Evolutionary conservation across 371 early-diverging fungal species (phyloP).

Genomic region (Mucor lusitanicus): DNA sequence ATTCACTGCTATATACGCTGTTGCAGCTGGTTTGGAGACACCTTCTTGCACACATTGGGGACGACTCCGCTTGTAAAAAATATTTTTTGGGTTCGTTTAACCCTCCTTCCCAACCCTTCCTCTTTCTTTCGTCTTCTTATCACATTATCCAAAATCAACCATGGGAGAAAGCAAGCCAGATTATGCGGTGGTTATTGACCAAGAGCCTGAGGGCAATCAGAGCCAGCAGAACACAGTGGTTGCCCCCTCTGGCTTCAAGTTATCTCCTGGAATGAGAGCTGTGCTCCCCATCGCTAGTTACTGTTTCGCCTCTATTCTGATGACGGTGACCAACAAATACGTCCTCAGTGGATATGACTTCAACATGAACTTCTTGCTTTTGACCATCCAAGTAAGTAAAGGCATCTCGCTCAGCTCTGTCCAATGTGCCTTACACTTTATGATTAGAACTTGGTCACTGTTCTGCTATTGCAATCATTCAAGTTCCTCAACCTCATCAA

Average conservation of each 20-base stretch:
- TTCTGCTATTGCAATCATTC: conserved; percentile 44
- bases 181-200: conserved; percentile 31
- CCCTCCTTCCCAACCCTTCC: background rate
- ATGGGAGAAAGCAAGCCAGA: conserved; percentile 22
- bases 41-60: background rate
- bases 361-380: conserved; percentile 89
- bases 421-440: background rate
- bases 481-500: conserved; percentile 68
- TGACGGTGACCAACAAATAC: conserved; percentile 97
- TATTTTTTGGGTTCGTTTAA: background rate
- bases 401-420: background rate
- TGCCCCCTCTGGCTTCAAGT: conserved; percentile 35
- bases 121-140: background rate
- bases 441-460: conserved; percentile 43
- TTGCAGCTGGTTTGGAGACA: background rate
- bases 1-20: background rate
- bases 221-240: conserved; percentile 26
- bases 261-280: conserved; percentile 48
- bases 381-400: conserved; percentile 74
- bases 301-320: conserved; percentile 89
- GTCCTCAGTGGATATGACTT: conserved; percentile 94
- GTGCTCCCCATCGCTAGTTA: conserved; percentile 79
- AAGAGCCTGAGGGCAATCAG: conserved; percentile 13
- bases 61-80: background rate
- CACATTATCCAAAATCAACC: background rate